Evolutionary conservation across 192 early-diverging fungal species (phyloP), one percentile per base, ranked within the genome.

Genomic region (Helicostylum pulchrum): DNA sequence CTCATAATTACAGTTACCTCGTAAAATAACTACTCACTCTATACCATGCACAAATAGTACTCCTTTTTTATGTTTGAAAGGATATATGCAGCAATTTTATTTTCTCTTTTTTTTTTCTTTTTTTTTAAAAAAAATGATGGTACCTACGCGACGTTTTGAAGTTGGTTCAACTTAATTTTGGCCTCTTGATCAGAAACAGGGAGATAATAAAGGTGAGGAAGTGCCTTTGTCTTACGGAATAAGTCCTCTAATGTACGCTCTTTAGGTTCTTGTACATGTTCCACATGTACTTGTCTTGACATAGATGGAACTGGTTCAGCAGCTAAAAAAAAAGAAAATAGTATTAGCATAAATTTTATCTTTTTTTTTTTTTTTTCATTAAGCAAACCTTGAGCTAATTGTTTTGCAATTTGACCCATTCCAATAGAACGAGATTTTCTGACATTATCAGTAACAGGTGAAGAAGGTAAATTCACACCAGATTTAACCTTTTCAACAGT

Each of bases 201-300:
- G 44, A 64, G 48, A 56, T 69, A 74, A 42, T 74, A 74, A 23
- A 74, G 62, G 15, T 14, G n/a, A 39, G 72, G 72, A 10, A 45
- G 32, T 4, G 72, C 43, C 9, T 47, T 56, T 30, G 72, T 74
- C 43, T 69, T 74, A 8, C 43, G 20, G 39, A 74, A 74, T 17
- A 74, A 51, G 19, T 68, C 64, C 11, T 74, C 72, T 10, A 74
- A 43, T 19, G 72, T 61, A 34, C 26, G 19, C 7, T 48, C 46
- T 11, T 21, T 51, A 36, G 53, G 19, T 34, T 58, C 50, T 20
- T 36, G 51, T 9, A 26, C 21, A 15, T 30, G 12, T 63, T 61
- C 42, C 31, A 2, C 44, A 26, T n/a, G n/a, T 51, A 15, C 32
- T 46, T n/a, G 61, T 62, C 48, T 62, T 26, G 57, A 26, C 20